These are phyloP conservation scores for Theileria luwenshuni DNA, from an alignment of 169 alveolate species.

Conservation along the genomic window DNA sequence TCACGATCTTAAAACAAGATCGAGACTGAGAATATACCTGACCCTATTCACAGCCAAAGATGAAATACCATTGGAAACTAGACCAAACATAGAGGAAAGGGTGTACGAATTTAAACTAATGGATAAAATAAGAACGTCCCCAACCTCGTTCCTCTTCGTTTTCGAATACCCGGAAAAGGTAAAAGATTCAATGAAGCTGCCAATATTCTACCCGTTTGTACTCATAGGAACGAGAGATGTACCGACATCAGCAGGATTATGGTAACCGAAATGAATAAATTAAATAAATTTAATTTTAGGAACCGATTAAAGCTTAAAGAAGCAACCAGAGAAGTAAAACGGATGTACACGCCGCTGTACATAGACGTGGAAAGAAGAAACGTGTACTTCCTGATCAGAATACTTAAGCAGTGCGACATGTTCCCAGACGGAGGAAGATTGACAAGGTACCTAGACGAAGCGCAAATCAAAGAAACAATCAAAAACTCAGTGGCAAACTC, in stretches of 20 bases:
- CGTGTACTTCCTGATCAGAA: conserved; percentile 75
- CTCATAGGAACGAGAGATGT: conserved; percentile 29
- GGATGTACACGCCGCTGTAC: conserved; percentile 77
- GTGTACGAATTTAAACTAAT: conserved; percentile 23
- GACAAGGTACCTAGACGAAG: conserved; percentile 42
- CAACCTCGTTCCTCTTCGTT: conserved; percentile 53
- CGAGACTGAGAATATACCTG: no score
- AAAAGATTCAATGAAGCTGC: conserved; percentile 22
- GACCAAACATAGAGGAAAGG: no score
- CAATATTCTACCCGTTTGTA: conserved; percentile 27
- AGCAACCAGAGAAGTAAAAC: conserved; percentile 20
- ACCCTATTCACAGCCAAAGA: no score
- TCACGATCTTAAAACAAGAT: no score
- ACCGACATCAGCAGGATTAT: conserved; percentile 32
- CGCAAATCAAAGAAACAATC: conserved; percentile 14
- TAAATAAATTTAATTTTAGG: conserved; percentile 12
- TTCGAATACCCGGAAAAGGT: conserved; percentile 34
- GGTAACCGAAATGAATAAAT: conserved; percentile 31
- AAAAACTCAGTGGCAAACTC: no score
- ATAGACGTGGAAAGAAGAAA: conserved; percentile 67
- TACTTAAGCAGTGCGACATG: conserved; percentile 55
- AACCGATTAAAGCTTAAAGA: conserved; percentile 20
- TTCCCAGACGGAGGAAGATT: conserved; percentile 77
- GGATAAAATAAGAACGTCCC: conserved; percentile 24
- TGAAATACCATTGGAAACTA: no score